phyloP scores from a whole-genome alignment of 1,284 basidiomycete species.

The Caloboletus inedulis region DNA sequence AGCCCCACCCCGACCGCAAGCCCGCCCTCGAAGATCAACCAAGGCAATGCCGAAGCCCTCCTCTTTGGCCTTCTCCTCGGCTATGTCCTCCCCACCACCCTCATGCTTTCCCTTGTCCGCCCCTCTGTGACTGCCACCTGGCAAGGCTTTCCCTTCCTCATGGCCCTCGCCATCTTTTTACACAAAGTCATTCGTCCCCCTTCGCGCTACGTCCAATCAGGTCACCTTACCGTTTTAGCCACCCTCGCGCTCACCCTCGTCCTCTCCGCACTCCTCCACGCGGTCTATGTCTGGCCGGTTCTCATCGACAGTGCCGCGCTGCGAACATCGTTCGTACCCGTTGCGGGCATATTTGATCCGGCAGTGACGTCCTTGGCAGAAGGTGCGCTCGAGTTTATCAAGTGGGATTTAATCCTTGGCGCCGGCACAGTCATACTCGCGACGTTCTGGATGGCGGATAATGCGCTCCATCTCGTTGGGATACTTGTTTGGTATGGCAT shows the following conservation, averaged over 20 bases:
- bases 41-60: constrained; percentile 43
- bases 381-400: constrained; percentile 38
- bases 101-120: constrained; percentile 35
- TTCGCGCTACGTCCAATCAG: constrained; percentile 31
- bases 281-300: constrained; percentile 35
- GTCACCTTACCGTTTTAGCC: constrained; percentile 36
- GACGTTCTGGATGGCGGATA: constrained; percentile 42
- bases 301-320: constrained; percentile 24
- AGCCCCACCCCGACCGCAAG: not conserved
- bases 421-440: constrained; percentile 36
- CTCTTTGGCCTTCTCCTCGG: constrained; percentile 41
- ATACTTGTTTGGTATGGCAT: constrained; percentile 38
- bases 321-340: constrained; percentile 34
- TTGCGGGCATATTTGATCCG: constrained; percentile 17
- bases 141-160: constrained; percentile 44
- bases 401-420: constrained; percentile 44
- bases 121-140: constrained; percentile 41
- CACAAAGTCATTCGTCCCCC: constrained; percentile 28
- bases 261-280: constrained; percentile 38
- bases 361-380: constrained; percentile 18
- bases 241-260: constrained; percentile 33
- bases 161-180: constrained; percentile 27
- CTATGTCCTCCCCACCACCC: constrained; percentile 36
- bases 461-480: constrained; percentile 16
- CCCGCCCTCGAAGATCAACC: constrained; percentile 16